Percentiles rank a stretch among this genome's conserved stretches.
Evolutionary conservation across 257 asterid species (phyloP).

Genomic region (Solanum lycopersicoides): DNA sequence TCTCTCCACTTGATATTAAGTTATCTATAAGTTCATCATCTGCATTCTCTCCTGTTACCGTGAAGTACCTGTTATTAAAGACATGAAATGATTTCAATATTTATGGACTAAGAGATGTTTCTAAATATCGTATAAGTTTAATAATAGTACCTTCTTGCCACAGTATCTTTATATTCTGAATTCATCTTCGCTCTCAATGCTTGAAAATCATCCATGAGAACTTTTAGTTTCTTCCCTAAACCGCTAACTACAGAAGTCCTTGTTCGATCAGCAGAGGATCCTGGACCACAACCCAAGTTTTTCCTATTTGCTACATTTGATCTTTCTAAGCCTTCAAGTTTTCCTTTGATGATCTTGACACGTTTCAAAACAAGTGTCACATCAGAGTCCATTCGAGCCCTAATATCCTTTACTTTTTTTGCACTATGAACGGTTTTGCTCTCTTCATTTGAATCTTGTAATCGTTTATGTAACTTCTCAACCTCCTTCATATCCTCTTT

Average conservation of each 20-base stretch:
- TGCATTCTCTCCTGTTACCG: constrained; percentile 29
- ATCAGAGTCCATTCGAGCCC: constrained; percentile 26
- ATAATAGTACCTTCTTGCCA: constrained; percentile 12
- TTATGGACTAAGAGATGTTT: too few relatives aligned
- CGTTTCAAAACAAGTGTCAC: constrained; percentile 22
- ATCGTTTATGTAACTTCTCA: constrained; percentile 10
- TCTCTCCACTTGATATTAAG: constrained; percentile 34
- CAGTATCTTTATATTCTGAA: constrained; percentile 28
- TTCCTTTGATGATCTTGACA: constrained; percentile 27
- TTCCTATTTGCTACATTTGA: constrained; percentile 20
- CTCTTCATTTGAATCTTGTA: constrained; percentile 32
- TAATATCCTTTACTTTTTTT: constrained; percentile 17
- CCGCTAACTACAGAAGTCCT: constrained; percentile 34
- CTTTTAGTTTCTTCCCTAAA: constrained; percentile 27
- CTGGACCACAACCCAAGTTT: constrained; percentile 30
- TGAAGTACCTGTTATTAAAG: constrained; percentile 8
- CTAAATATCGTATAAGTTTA: too few relatives aligned
- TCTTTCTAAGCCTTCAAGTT: constrained; percentile 28
- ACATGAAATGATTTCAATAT: not conserved
- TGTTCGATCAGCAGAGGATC: constrained; percentile 31
- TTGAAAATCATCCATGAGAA: constrained; percentile 31
- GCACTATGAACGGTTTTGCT: constrained; percentile 30
- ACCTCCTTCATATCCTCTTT: constrained; percentile 28
- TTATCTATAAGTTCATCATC: constrained; percentile 28
- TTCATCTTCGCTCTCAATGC: constrained; percentile 19